These are phyloP conservation scores for Lasiodiplodia theobromae DNA, from an alignment of 2,329 filamentous ascomycete species.

Conservation along the genomic window DNA sequence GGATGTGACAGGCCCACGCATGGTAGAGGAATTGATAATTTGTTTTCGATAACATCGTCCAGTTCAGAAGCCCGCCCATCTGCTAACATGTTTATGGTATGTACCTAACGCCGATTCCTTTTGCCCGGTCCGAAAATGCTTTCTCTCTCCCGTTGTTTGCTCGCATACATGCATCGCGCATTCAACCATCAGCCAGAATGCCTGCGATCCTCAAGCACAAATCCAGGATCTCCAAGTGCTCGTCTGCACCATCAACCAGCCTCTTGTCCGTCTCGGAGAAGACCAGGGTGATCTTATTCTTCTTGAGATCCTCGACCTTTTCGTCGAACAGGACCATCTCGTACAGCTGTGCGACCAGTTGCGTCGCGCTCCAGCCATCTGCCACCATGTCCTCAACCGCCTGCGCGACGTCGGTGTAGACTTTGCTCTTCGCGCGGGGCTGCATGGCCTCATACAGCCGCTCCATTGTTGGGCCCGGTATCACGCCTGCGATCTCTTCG, in stretches of 20 bases:
- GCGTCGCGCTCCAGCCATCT: constrained; percentile 94
- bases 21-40: not conserved
- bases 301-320: constrained; percentile 80
- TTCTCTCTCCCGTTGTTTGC: not conserved
- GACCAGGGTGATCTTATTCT: constrained; percentile 85
- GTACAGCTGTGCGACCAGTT: constrained; percentile 86
- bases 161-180: not conserved
- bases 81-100: not conserved
- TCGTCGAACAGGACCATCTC: constrained; percentile 85
- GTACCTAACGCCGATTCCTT: constrained; percentile 9
- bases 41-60: not conserved
- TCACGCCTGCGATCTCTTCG: constrained; percentile 95
- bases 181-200: constrained; percentile 63
- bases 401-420: constrained; percentile 77
- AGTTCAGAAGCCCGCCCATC: not conserved
- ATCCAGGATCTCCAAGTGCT: constrained; percentile 91
- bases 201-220: constrained; percentile 80
- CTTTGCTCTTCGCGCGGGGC: constrained; percentile 53
- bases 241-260: constrained; percentile 91
- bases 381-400: constrained; percentile 91
- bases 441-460: constrained; percentile 77
- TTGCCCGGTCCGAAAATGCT: not conserved
- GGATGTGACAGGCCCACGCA: no score
- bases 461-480: constrained; percentile 78
- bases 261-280: constrained; percentile 97